Percentiles rank a stretch among this genome's conserved stretches.
Conservation (phyloP, 768 basidiomycete genomes). For the Suillus americanus region DNA sequence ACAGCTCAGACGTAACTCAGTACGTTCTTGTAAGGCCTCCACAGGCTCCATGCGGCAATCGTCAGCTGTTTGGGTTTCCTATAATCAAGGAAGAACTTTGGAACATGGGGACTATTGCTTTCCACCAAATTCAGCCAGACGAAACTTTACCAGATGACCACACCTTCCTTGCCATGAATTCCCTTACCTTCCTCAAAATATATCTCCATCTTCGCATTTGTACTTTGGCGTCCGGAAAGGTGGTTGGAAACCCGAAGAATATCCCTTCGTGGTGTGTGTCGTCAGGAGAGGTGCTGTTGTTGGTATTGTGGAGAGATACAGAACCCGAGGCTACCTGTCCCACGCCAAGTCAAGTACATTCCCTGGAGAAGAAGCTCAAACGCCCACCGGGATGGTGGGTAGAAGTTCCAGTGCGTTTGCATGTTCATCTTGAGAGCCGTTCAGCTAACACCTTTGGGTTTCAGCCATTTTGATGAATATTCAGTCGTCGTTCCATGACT, state of each 20-base stretch:
- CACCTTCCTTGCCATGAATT: neutral
- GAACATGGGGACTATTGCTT: neutral
- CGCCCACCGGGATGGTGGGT: conserved; percentile 6
- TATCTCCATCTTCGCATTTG: neutral
- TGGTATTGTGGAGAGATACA: neutral
- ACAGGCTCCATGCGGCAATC: neutral
- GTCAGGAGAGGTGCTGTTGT: neutral
- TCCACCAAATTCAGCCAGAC: neutral
- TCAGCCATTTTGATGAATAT: neutral
- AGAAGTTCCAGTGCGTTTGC: neutral
- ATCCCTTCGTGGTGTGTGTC: neutral
- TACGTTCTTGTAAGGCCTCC: neutral
- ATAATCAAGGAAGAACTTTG: neutral
- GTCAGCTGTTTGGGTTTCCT: neutral
- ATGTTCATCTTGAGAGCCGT: neutral
- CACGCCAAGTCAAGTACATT: neutral
- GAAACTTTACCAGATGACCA: neutral
- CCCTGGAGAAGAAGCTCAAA: neutral
- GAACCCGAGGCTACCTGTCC: neutral
- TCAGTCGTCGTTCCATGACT: neutral
- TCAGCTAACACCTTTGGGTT: neutral
- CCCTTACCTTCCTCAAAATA: neutral
- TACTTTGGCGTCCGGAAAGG: neutral
- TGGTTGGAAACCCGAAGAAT: neutral
- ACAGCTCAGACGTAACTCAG: neutral